Evolutionary conservation across 768 basidiomycete genomes (phyloP), one percentile per base, ranked within the genome.

Genomic region (Coprinopsis marcescibilis): DNA sequence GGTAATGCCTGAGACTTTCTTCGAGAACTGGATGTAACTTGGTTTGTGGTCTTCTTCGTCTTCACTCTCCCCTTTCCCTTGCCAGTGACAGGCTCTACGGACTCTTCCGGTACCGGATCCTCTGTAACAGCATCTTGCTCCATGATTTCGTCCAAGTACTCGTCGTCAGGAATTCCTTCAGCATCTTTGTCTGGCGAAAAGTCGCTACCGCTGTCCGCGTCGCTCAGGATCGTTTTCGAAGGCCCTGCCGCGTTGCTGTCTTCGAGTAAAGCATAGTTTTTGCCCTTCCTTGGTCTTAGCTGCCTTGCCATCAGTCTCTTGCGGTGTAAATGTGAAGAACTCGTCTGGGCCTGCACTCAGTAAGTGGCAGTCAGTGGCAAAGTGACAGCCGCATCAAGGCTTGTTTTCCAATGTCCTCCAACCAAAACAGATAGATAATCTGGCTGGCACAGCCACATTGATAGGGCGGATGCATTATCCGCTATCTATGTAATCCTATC

Each of bases 1-100:
- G 83, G 84, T 11, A 83, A 67, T 14, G 71, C 63, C 51, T 83
- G 78, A 56, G 69, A 76, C 58, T 82, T 75, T 14, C 76, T 68
- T 52, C 70, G 72, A 1, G 68, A 58, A 11, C 66, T 41, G 32
- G 52, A 41, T 37, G 51, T 49, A 3, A 43, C 20, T 24, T 36
- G 37, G 32, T 53, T 52, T 19, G 52, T 45, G 19, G 52, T 25
- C n/a, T 48, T 43, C 29, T 49, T 17, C 29, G 54, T 17, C 11
- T 40, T 46, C 52, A 57, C 51, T 42, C 43, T 43, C 38, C 49
- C 58, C 58, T 65, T 59, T 23, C 52, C 35, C 20, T 58, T 65
- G 1, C 45, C 25, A n/a, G 40, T 52, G 36, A 21, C 48, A 52
- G 43, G 53, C 60, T 35, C 58, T 59, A n/a, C n/a, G n/a, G 37